A percentile compares a stretch with the other conserved stretches of the same genome.
These are phyloP conservation scores for Mortierella sp. DNA, from an alignment of 371 early-diverging fungal genomes.

Conservation along the genomic window DNA sequence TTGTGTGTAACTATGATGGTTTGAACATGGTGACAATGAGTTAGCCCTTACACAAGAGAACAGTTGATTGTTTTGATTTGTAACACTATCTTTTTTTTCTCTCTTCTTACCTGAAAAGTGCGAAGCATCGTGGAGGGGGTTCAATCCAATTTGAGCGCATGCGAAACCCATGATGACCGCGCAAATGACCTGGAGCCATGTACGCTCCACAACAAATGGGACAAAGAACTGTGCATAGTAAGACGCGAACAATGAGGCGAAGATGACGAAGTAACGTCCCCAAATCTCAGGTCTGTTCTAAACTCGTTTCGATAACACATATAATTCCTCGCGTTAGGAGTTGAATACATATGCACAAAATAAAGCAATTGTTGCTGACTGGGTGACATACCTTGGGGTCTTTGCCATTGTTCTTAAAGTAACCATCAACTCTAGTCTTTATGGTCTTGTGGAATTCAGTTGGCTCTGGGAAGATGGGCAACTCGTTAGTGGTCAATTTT, in stretches of 20 bases:
- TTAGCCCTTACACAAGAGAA: neutral
- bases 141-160: constrained; percentile 65
- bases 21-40: neutral
- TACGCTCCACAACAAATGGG: constrained; percentile 53
- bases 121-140: constrained; percentile 69
- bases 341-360: neutral
- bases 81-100: neutral
- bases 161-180: constrained; percentile 63
- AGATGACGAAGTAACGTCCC: constrained; percentile 62
- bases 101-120: constrained; percentile 61
- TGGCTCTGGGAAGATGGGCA: constrained; percentile 66
- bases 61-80: neutral
- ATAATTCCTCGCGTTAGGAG: neutral
- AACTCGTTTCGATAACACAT: neutral
- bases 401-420: constrained; percentile 44
- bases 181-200: constrained; percentile 56
- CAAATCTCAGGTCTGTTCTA: constrained; percentile 57
- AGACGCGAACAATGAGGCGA: constrained; percentile 49
- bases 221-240: constrained; percentile 61
- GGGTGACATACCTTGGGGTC: constrained; percentile 35
- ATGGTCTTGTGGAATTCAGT: constrained; percentile 58
- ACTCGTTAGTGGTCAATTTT: constrained; percentile 57
- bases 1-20: constrained; percentile 59
- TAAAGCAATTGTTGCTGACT: neutral
- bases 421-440: constrained; percentile 51